A percentile compares a stretch with the other conserved stretches of the same genome.
These are phyloP conservation scores for Gymnopilus dilepis DNA, from an alignment of 768 basidiomycete species.

Conservation along the genomic window DNA sequence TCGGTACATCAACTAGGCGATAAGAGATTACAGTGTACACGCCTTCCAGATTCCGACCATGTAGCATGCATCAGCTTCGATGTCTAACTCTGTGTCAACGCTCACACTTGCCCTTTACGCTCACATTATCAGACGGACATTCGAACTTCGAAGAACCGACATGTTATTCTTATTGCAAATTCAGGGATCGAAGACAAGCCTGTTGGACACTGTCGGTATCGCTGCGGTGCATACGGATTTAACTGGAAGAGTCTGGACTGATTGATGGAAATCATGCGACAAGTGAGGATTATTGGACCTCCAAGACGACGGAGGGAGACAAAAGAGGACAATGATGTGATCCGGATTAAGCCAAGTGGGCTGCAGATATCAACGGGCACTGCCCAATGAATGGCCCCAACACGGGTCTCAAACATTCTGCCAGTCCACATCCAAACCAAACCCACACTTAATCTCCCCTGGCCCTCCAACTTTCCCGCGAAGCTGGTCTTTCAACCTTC, in stretches of 20 bases:
- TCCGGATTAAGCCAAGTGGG: constrained; percentile 3
- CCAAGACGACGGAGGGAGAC: neutral
- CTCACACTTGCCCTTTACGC: neutral
- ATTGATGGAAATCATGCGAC: constrained; percentile 3
- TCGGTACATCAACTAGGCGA: neutral
- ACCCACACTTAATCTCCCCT: constrained; percentile 4
- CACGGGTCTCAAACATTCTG: constrained; percentile 1
- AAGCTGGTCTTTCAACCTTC: constrained; percentile 2
- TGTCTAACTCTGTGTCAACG: neutral
- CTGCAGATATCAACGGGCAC: neutral
- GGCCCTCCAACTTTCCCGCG: neutral
- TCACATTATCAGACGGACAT: neutral
- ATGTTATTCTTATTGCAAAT: neutral
- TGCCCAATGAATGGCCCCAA: neutral
- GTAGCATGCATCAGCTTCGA: neutral
- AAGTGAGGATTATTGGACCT: neutral
- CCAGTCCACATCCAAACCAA: constrained; percentile 4
- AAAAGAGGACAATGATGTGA: neutral
- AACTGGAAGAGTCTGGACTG: neutral
- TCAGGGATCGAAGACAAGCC: neutral
- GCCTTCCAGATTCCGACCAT: no score
- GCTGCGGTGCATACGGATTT: constrained; percentile 1
- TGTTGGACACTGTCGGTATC: neutral
- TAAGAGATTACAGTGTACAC: neutral
- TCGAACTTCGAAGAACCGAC: neutral